A percentile compares a stretch with the other conserved stretches of the same genome.
phyloP scores from a whole-genome alignment of 257 asterid genomes.

The Fraxinus quadrangulata region DNA sequence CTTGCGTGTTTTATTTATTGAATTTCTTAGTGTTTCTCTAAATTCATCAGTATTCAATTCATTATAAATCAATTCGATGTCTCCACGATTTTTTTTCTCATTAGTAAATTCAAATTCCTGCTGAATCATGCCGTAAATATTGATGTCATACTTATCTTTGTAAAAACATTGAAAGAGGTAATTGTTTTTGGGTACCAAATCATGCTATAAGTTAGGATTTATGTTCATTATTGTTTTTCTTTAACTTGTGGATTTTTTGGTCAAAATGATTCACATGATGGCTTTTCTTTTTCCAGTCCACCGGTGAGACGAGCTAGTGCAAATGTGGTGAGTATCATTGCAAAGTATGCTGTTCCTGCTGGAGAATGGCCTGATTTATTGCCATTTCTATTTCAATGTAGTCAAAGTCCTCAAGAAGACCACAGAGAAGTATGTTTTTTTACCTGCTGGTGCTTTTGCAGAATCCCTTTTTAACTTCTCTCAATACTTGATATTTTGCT shows the following conservation, averaged over 20 bases:
- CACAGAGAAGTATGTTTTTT: constrained; percentile 80
- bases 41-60: background rate
- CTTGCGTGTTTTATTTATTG: background rate
- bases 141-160: background rate
- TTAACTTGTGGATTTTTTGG: constrained; percentile 7
- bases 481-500: background rate
- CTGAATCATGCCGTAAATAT: background rate
- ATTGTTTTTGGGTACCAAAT: constrained; percentile 5
- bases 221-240: background rate
- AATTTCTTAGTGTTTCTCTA: background rate
- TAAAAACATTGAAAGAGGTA: background rate
- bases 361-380: constrained; percentile 98
- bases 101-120: constrained; percentile 3
- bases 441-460: constrained; percentile 10
- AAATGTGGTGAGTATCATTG: constrained; percentile 92
- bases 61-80: background rate
- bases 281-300: constrained; percentile 55
- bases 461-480: background rate
- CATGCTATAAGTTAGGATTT: constrained; percentile 12
- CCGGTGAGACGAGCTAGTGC: constrained; percentile 97
- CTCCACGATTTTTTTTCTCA: background rate
- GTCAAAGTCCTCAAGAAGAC: constrained; percentile 94
- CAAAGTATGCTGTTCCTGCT: constrained; percentile 93
- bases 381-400: constrained; percentile 92
- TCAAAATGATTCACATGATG: constrained; percentile 16